Base-by-base conservation (phyloP, 148 eudicot genomes). In the Diospyros kaki region DNA sequence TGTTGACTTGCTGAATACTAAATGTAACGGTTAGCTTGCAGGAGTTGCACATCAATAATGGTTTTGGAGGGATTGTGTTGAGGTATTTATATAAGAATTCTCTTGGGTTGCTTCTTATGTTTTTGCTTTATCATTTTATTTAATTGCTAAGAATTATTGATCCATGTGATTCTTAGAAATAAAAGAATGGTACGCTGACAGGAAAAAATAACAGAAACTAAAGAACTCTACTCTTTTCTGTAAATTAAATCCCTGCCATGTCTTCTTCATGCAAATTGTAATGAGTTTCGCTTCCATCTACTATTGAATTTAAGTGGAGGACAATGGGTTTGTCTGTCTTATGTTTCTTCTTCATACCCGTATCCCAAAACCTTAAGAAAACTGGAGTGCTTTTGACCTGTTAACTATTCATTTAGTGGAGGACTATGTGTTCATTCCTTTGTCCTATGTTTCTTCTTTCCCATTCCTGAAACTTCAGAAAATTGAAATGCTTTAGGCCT, bases 11-110 rank as follows among this genome's bases (percentile, higher is more conserved):
- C 38, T 54, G 9, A 64, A 64, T 74, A 13, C 9, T 76, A 68
- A 73, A 70, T 43, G 76, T 64, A 17, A 42, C 43, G 63, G 64
- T 69, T 28, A 14, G 76, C 40, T 17, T 86, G 82, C 87, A 86
- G 89, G 89, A 95, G 76, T 75, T 95, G 72, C 93, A 94, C 2
- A 89, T 95, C 70, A 88, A 88, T 69, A 81, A 79, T 75, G 97
- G 96, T 28, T 92, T 92, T 84, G 94, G 96, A 6, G 98, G 98
- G 72, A 83, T 95, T 72, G 90, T 80, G 42, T 71, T 94, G 80
- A 94, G 89, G 89, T 86, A 84, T 66, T 46, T 71, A n/a, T 18
- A n/a, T 60, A 13, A 48, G 2, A 72, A 11, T 45, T 73, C 51
- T 58, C 55, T 65, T 14, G 2, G 1, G 9, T 14, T 52, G 2